Evolutionary conservation across 73 alveolate genomes (phyloP).

Genomic region (Stentor coeruleus): DNA sequence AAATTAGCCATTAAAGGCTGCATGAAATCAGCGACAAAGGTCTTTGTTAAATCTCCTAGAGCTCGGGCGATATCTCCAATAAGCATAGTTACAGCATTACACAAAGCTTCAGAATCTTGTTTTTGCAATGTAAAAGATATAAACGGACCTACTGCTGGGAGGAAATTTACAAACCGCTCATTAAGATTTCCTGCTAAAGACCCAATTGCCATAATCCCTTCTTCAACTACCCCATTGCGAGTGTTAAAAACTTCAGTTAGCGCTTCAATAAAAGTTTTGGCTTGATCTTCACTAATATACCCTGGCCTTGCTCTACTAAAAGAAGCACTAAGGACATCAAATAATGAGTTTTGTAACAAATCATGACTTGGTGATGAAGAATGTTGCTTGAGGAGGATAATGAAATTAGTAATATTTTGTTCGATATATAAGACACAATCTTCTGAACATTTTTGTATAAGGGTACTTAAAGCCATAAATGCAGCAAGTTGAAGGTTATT

Average conservation of each 20-base stretch:
- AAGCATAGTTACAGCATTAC: slow-evolving; percentile 21
- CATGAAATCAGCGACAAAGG: background rate
- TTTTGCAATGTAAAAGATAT: slow-evolving; percentile 17
- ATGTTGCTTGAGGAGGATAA: background rate
- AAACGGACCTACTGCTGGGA: slow-evolving; percentile 21
- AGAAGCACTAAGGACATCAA: background rate
- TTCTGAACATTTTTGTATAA: slow-evolving; percentile 8
- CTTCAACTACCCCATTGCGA: background rate
- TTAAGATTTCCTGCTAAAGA: background rate
- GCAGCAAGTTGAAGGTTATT: slow-evolving; percentile 12
- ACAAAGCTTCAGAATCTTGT: background rate
- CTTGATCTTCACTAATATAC: background rate
- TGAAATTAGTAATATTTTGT: background rate
- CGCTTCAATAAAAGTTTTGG: slow-evolving; percentile 1
- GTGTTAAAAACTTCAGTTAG: background rate
- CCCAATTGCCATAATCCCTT: slow-evolving; percentile 9
- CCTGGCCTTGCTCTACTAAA: slow-evolving; percentile 3
- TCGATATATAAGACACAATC: background rate
- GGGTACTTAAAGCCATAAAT: background rate
- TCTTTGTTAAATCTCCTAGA: slow-evolving; percentile 11
- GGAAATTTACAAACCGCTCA: background rate
- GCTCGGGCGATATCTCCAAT: slow-evolving; percentile 31
- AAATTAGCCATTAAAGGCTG: background rate
- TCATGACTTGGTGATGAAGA: background rate
- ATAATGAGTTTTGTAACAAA: background rate